Percentiles rank a stretch among this genome's conserved stretches.
Evolutionary conservation across 257 asterid genomes (phyloP).

Genomic region (Petunia axillaris): DNA sequence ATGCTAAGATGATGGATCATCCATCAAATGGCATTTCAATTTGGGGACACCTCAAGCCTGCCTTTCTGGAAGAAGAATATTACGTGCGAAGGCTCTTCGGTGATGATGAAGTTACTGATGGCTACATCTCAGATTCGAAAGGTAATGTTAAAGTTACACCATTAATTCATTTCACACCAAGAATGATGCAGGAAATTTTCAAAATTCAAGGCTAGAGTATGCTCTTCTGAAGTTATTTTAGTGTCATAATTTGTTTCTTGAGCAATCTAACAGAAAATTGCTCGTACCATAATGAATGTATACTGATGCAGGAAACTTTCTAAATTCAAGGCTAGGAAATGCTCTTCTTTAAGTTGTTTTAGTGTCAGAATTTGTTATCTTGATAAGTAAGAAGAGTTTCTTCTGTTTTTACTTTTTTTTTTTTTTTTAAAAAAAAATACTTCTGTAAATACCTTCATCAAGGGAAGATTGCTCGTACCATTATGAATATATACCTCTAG

Average conservation of each 20-base stretch:
- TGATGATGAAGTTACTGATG: conserved; percentile 49
- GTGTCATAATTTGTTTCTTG: not conserved
- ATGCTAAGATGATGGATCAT: conserved; percentile 59
- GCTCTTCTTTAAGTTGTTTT: too few relatives aligned
- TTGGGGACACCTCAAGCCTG: conserved; percentile 70
- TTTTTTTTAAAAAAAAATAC: too few relatives aligned
- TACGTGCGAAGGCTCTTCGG: conserved; percentile 62
- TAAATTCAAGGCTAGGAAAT: too few relatives aligned
- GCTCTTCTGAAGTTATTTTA: not conserved
- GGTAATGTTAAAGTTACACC: conserved; percentile 35
- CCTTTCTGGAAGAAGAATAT: conserved; percentile 62
- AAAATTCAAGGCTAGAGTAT: not conserved
- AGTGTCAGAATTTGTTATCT: not conserved
- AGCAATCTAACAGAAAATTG: too few relatives aligned
- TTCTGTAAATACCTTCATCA: not conserved
- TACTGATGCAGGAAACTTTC: too few relatives aligned
- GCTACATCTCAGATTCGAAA: conserved; percentile 47
- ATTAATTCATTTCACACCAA: not conserved
- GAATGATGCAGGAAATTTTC: conserved; percentile 10
- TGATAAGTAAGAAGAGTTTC: not conserved
- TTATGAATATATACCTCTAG: not conserved
- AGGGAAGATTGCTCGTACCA: not conserved
- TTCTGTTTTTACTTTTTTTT: not conserved
- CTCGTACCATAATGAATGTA: too few relatives aligned
- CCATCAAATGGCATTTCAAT: conserved; percentile 78